phyloP scores from a whole-genome alignment of 23 red algal species.

The Gracilaria caudata region DNA sequence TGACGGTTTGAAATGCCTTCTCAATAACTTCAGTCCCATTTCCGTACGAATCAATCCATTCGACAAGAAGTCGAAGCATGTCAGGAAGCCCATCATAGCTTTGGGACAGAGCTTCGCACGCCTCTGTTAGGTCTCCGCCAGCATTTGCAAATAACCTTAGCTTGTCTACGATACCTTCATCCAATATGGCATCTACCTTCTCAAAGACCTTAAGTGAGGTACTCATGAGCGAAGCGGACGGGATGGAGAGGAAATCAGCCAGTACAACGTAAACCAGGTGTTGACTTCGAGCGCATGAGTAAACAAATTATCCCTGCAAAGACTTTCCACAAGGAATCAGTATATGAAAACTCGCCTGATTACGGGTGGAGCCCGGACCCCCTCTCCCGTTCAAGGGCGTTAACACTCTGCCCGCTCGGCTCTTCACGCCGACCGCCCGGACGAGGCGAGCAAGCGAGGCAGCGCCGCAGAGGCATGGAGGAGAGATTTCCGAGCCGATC shows the following conservation, averaged over 20 bases:
- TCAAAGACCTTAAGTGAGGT: background rate
- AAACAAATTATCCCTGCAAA: too few species aligned
- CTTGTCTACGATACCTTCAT: slow-evolving; percentile 8
- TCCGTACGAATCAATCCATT: slow-evolving; percentile 37
- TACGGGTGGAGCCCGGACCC: too few species aligned
- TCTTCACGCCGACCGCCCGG: too few species aligned
- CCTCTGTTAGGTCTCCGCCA: slow-evolving; percentile 5
- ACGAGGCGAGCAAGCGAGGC: too few species aligned
- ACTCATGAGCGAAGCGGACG: background rate
- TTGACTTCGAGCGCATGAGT: background rate
- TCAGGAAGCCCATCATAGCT: slow-evolving; percentile 45
- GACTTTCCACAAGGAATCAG: too few species aligned
- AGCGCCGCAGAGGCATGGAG: too few species aligned
- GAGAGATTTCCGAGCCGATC: too few species aligned
- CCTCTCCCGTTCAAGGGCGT: too few species aligned
- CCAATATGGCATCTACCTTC: slow-evolving; percentile 20
- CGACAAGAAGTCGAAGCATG: slow-evolving; percentile 33
- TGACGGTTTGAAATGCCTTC: slow-evolving; percentile 27
- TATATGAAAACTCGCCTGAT: too few species aligned
- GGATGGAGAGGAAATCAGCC: background rate
- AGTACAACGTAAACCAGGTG: background rate
- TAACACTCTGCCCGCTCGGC: too few species aligned
- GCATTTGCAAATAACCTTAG: slow-evolving; percentile 3
- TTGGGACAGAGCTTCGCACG: slow-evolving; percentile 26
- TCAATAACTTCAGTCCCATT: slow-evolving; percentile 32